Evolutionary conservation across 352 stramenopile genomes (phyloP).

Genomic region (Globisporangium uncinulatum): DNA sequence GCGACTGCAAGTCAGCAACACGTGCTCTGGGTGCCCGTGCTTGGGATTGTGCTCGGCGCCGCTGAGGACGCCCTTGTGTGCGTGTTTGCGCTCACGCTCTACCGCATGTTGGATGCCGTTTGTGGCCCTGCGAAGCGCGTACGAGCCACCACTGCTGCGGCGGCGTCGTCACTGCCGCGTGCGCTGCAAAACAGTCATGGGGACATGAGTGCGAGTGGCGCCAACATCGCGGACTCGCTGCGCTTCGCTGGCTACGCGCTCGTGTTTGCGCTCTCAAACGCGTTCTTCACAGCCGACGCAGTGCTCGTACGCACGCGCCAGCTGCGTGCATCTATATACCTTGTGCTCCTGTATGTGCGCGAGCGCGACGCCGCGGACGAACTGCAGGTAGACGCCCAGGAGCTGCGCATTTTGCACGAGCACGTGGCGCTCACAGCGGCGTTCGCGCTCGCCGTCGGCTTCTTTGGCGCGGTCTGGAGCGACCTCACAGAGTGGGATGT

Average conservation of each 20-base stretch:
- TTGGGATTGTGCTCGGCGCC: conserved; percentile 34
- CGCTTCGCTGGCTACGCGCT: conserved; percentile 28
- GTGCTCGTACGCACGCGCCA: conserved; percentile 47
- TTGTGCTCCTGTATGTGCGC: conserved; percentile 40
- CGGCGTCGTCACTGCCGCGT: not conserved
- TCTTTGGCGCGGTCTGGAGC: conserved; percentile 37
- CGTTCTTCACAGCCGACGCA: conserved; percentile 25
- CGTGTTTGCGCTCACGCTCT: conserved; percentile 16
- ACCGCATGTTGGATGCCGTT: conserved; percentile 26
- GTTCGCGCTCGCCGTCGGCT: conserved; percentile 29
- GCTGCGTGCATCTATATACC: conserved; percentile 47
- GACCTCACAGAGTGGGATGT: conserved; percentile 57
- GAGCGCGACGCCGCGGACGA: conserved; percentile 28
- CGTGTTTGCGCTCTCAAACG: conserved; percentile 25
- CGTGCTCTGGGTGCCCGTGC: conserved; percentile 20
- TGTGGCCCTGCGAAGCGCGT: not conserved
- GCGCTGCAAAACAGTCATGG: not conserved
- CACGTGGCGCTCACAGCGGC: conserved; percentile 23
- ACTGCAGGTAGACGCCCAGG: conserved; percentile 38
- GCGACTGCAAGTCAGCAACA: conserved; percentile 47
- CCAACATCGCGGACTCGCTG: not conserved
- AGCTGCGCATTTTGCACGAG: conserved; percentile 34
- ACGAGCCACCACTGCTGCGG: not conserved
- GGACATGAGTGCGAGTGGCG: no score
- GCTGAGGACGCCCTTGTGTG: conserved; percentile 48